phyloP scores from a whole-genome alignment of 257 asterid genomes.

The Scutellaria baicalensis region DNA sequence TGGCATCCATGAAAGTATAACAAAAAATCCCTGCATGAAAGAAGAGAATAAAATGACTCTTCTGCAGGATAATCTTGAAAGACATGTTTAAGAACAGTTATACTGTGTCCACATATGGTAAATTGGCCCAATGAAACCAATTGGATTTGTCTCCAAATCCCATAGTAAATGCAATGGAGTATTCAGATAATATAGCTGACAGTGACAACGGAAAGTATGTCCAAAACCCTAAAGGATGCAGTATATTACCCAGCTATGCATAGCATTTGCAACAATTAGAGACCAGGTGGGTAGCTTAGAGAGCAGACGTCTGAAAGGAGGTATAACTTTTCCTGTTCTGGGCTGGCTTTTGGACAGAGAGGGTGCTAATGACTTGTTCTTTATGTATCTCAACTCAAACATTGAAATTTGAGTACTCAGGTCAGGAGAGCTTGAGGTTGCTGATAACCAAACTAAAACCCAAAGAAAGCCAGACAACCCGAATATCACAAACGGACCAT shows the following conservation, averaged over 20 bases:
- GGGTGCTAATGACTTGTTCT: conserved; percentile 35
- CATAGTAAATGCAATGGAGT: not conserved
- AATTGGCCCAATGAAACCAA: not conserved
- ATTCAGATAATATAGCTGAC: not conserved
- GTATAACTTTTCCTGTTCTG: conserved; percentile 44
- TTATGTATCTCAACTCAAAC: conserved; percentile 70
- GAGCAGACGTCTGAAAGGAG: conserved; percentile 82
- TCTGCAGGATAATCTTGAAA: conserved; percentile 2
- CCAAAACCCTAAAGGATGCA: conserved; percentile 7
- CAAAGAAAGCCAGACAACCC: conserved; percentile 88
- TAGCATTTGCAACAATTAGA: conserved; percentile 82
- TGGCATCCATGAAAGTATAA: conserved; percentile 98
- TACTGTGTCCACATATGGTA: not conserved
- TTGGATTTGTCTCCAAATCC: not conserved
- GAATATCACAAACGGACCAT: conserved; percentile 92
- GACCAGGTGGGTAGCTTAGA: conserved; percentile 97
- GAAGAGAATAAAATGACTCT: conserved; percentile 10
- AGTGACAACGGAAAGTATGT: not conserved
- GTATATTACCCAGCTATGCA: conserved; percentile 94
- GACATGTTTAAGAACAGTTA: not conserved
- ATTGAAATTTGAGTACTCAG: conserved; percentile 64
- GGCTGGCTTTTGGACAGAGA: conserved; percentile 29
- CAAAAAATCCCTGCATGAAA: conserved; percentile 81
- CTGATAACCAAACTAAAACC: conserved; percentile 92
- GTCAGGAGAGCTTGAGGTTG: conserved; percentile 85